Conservation (phyloP, 2,329 filamentous ascomycete species). For the Purpureocillium lavendulum region DNA sequence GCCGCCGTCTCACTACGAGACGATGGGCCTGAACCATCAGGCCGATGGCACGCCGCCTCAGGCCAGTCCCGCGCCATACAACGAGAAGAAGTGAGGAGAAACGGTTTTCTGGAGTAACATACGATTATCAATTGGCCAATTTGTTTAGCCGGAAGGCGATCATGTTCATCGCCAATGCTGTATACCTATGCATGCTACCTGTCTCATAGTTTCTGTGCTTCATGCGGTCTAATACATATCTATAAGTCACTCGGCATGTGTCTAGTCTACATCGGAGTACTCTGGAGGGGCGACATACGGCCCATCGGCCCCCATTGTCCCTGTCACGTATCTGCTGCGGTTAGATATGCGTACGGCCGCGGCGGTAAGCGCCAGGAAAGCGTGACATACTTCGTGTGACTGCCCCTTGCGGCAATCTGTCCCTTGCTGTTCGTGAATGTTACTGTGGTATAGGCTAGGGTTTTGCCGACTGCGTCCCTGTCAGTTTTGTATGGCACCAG, state of each 20-base stretch:
- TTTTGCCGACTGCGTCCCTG: conserved; percentile 49
- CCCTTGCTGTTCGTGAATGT: conserved; percentile 51
- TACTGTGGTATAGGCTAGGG: conserved; percentile 52
- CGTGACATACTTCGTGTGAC: conserved; percentile 52
- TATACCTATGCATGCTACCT: no score
- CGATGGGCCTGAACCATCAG: conserved; percentile 22
- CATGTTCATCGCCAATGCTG: no score
- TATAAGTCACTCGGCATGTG: background rate
- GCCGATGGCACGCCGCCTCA: conserved; percentile 18
- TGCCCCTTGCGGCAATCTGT: conserved; percentile 52
- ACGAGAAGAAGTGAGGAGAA: conserved; percentile 12
- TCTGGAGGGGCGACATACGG: conserved; percentile 27
- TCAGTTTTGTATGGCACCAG: conserved; percentile 2
- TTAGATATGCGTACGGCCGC: no score
- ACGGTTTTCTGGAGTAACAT: no score
- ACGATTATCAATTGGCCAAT: no score
- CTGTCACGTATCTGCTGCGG: conserved; percentile 30
- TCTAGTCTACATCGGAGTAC: conserved; percentile 24
- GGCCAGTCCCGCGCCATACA: conserved; percentile 10
- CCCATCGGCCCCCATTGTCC: conserved; percentile 26
- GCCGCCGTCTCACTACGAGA: conserved; percentile 17
- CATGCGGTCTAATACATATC: background rate
- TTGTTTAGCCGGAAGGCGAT: no score
- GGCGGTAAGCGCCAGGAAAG: no score
- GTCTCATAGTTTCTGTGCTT: no score